Conservation (phyloP, 805 yeast genomes). For the Pichia cephalocereana region DNA sequence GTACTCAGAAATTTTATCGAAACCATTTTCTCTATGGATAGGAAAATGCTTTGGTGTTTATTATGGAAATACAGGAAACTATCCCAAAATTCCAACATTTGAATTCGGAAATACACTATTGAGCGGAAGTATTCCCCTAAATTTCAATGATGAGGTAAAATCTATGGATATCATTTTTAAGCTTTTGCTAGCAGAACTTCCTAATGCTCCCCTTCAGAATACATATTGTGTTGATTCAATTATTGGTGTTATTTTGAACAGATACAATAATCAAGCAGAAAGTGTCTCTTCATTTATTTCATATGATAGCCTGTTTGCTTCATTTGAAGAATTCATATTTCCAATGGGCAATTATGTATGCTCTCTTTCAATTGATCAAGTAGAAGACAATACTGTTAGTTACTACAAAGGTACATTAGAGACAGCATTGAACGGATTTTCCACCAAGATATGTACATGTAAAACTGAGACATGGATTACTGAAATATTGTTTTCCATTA, state of each 20-base stretch:
- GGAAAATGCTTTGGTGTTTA: slow-evolving; percentile 23
- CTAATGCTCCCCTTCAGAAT: slow-evolving; percentile 15
- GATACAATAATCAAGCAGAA: slow-evolving; percentile 11
- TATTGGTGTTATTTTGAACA: slow-evolving; percentile 31
- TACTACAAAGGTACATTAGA: slow-evolving; percentile 11
- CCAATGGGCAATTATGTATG: slow-evolving; percentile 30
- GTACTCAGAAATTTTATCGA: slow-evolving; percentile 6
- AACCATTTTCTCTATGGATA: slow-evolving; percentile 22
- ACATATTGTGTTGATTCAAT: slow-evolving; percentile 29
- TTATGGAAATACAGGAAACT: slow-evolving; percentile 21
- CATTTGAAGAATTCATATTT: slow-evolving; percentile 16
- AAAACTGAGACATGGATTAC: slow-evolving; percentile 25
- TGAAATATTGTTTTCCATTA: slow-evolving; percentile 24
- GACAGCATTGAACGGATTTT: slow-evolving; percentile 11
- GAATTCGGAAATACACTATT: slow-evolving; percentile 15
- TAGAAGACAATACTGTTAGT: slow-evolving; percentile 10
- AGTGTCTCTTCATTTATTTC: slow-evolving; percentile 20
- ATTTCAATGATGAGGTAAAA: slow-evolving; percentile 15
- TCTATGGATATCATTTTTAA: slow-evolving; percentile 23
- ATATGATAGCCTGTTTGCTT: slow-evolving; percentile 14
- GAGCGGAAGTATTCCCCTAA: slow-evolving; percentile 6
- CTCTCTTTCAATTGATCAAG: slow-evolving; percentile 22
- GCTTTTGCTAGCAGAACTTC: slow-evolving; percentile 16
- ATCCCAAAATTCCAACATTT: slow-evolving; percentile 7
- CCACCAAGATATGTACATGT: slow-evolving; percentile 5